phyloP scores from a whole-genome alignment of 768 basidiomycete species.

The Suillus weaverae region DNA sequence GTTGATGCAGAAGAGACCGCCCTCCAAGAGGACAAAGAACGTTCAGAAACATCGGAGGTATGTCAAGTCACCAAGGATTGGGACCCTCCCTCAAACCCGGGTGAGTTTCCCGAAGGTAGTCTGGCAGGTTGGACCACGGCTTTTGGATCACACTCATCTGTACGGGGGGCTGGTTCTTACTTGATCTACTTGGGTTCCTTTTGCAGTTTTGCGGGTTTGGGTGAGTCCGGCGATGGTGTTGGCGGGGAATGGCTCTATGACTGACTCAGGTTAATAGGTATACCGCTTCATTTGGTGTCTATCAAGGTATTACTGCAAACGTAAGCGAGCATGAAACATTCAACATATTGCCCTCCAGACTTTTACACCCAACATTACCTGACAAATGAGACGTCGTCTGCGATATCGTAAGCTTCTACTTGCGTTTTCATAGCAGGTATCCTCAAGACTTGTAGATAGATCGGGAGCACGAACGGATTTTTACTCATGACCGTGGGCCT shows the following conservation, averaged over 20 bases:
- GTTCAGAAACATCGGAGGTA: not conserved
- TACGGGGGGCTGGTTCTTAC: no score
- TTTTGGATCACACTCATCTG: not conserved
- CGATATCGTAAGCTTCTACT: slow-evolving; percentile 1
- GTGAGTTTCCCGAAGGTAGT: not conserved
- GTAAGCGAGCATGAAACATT: not conserved
- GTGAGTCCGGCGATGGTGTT: not conserved
- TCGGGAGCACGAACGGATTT: not conserved
- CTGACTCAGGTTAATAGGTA: not conserved
- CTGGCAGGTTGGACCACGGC: not conserved
- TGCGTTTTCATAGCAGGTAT: not conserved
- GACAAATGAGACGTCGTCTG: not conserved
- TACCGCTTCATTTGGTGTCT: not conserved
- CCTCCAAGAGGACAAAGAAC: not conserved
- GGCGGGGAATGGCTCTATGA: not conserved
- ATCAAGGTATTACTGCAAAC: not conserved
- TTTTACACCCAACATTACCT: not conserved
- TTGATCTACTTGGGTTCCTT: not conserved
- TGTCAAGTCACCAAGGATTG: not conserved
- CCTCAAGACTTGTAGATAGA: not conserved
- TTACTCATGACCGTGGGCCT: not conserved
- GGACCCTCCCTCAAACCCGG: not conserved
- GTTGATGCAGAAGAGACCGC: not conserved
- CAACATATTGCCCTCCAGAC: not conserved
- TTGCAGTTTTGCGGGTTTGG: not conserved